These are phyloP conservation scores for Boletus insuetus DNA, from an alignment of 768 basidiomycete species.

Conservation along the genomic window DNA sequence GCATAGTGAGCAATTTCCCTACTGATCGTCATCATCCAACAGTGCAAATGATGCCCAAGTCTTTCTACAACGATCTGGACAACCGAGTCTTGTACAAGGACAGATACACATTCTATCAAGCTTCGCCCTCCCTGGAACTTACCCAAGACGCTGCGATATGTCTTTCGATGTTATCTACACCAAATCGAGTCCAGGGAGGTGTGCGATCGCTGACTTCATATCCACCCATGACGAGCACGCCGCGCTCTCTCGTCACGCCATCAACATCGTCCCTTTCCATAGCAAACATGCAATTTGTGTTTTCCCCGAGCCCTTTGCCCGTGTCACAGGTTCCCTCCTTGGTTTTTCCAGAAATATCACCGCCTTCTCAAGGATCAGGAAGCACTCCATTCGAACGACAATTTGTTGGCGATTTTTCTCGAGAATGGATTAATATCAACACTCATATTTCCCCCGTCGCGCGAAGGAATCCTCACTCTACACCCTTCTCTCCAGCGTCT, in stretches of 20 bases:
- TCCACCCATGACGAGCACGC: constrained; percentile 1
- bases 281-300: constrained; percentile 11
- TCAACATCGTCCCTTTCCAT: constrained; percentile 12
- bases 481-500: constrained; percentile 6
- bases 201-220: neutral
- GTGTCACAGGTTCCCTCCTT: constrained; percentile 16
- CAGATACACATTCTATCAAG: constrained; percentile 5
- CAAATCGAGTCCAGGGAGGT: constrained; percentile 4
- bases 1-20: neutral
- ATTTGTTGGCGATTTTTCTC: constrained; percentile 20
- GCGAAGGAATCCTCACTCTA: constrained; percentile 2
- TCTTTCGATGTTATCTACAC: constrained; percentile 12
- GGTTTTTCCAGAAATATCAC: constrained; percentile 26
- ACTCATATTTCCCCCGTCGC: constrained; percentile 24
- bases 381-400: constrained; percentile 31
- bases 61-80: constrained; percentile 9
- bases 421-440: constrained; percentile 15
- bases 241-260: constrained; percentile 7
- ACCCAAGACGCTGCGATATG: neutral
- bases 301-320: constrained; percentile 30
- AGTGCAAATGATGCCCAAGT: constrained; percentile 2
- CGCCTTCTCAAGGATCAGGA: constrained; percentile 24
- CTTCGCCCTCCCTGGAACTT: neutral
- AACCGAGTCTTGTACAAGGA: constrained; percentile 7
- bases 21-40: neutral